These are phyloP conservation scores for Iris pallida DNA, from an alignment of 116 monocot genomes.

Conservation along the genomic window DNA sequence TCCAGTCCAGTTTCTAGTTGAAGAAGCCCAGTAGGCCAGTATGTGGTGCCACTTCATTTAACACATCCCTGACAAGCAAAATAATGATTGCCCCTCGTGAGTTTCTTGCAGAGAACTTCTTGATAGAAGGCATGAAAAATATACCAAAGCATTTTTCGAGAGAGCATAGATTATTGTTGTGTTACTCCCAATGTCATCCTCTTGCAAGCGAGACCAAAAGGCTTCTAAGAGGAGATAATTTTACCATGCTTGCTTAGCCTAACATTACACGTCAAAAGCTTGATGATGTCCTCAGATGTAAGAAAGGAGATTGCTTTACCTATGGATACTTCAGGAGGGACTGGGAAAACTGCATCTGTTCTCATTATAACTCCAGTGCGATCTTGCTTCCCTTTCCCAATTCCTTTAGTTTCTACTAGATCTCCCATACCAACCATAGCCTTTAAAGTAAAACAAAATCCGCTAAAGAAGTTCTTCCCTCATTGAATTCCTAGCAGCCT, in stretches of 20 bases:
- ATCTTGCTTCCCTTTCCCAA: slow-evolving; percentile 52
- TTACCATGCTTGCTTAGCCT: slow-evolving; percentile 44
- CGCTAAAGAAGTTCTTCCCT: slow-evolving; percentile 33
- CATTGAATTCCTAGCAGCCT: slow-evolving; percentile 33
- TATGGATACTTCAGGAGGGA: slow-evolving; percentile 24
- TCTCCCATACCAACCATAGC: slow-evolving; percentile 17
- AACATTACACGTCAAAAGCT: slow-evolving; percentile 39
- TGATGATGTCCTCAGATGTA: slow-evolving; percentile 25
- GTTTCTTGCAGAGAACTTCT: slow-evolving; percentile 44
- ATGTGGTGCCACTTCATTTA: slow-evolving; percentile 52
- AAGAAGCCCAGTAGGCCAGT: slow-evolving; percentile 42
- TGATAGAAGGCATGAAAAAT: slow-evolving; percentile 47
- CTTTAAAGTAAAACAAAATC: slow-evolving; percentile 35
- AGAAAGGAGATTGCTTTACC: slow-evolving; percentile 49
- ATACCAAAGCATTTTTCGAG: slow-evolving; percentile 38
- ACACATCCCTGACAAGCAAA: slow-evolving; percentile 60
- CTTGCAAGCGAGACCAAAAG: slow-evolving; percentile 49
- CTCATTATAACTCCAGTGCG: slow-evolving; percentile 24
- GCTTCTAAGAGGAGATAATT: slow-evolving; percentile 60
- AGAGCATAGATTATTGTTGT: slow-evolving; percentile 12
- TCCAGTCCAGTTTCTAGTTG: slow-evolving; percentile 22
- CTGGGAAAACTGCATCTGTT: slow-evolving; percentile 12
- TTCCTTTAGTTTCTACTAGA: slow-evolving; percentile 26
- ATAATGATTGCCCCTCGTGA: slow-evolving; percentile 50
- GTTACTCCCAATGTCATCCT: slow-evolving; percentile 55